Evolutionary conservation across 371 early-diverging fungal species (phyloP).

Genomic region (Quaeritorhiza haematococci): DNA sequence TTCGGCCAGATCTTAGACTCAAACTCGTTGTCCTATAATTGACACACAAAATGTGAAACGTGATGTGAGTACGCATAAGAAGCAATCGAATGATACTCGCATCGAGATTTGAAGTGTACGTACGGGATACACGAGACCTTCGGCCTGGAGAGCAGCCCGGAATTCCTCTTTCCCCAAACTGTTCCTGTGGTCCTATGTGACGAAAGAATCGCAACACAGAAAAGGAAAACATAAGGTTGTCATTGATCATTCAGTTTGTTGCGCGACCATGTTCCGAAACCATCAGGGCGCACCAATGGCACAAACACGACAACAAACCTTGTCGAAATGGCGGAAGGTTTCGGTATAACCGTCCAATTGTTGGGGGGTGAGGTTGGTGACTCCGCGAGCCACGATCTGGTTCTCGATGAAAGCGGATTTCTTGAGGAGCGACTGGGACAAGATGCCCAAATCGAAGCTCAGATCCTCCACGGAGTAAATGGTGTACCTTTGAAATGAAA

Average conservation of each 20-base stretch:
- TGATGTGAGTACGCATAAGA: neutral
- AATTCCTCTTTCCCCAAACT: constrained; percentile 75
- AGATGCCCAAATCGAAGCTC: constrained; percentile 73
- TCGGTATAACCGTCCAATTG: constrained; percentile 91
- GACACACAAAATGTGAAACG: too few relatives aligned
- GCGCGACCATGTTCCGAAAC: constrained; percentile 7
- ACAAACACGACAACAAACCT: constrained; percentile 36
- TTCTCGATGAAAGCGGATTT: constrained; percentile 89
- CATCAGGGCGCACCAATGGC: too few relatives aligned
- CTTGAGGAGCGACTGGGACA: constrained; percentile 74
- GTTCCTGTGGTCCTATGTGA: constrained; percentile 39
- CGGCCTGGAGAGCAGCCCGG: constrained; percentile 76
- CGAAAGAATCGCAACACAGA: too few relatives aligned
- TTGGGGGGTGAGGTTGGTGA: constrained; percentile 86
- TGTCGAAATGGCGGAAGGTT: constrained; percentile 77
- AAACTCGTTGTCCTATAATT: constrained; percentile 67
- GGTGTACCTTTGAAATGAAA: constrained; percentile 54
- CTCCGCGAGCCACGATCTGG: constrained; percentile 72
- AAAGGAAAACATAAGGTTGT: neutral
- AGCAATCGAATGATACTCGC: neutral
- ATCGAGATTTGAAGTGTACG: neutral
- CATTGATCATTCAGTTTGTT: neutral
- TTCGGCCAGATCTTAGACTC: constrained; percentile 59
- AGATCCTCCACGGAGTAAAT: constrained; percentile 85
- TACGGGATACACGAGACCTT: constrained; percentile 68